A percentile compares a stretch with the other conserved stretches of the same genome.
Evolutionary conservation across 768 basidiomycete species (phyloP).

Genomic region (Boletus patriciae): DNA sequence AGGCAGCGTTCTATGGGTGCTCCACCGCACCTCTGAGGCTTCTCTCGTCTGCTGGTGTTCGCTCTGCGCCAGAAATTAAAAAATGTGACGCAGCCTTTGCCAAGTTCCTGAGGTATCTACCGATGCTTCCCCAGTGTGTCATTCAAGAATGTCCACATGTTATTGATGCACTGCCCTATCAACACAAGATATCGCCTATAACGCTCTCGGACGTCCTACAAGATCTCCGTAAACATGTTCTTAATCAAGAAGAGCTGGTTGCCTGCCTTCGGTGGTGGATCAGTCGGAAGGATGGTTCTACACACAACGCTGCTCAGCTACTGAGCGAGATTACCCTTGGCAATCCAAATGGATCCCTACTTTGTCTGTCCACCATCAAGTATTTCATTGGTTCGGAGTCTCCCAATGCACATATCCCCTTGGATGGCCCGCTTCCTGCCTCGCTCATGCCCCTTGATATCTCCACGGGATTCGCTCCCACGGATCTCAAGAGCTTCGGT

Average conservation of each 20-base stretch:
- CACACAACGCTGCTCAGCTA: conserved; percentile 44
- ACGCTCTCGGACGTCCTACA: background rate
- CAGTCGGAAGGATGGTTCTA: too few relatives aligned
- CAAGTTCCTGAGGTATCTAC: conserved; percentile 74
- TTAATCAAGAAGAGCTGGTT: conserved; percentile 1
- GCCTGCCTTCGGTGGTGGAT: conserved; percentile 7
- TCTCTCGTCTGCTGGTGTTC: conserved; percentile 42
- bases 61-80: conserved; percentile 60
- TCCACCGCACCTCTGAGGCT: conserved; percentile 16
- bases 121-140: conserved; percentile 64
- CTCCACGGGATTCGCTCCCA: conserved; percentile 54
- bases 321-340: conserved; percentile 19
- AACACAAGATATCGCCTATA: background rate
- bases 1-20: conserved; percentile 75
- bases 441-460: conserved; percentile 62
- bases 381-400: conserved; percentile 57
- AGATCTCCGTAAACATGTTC: background rate
- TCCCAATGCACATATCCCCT: conserved; percentile 54
- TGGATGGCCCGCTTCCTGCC: conserved; percentile 74
- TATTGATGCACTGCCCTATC: conserved; percentile 23
- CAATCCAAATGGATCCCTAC: too few relatives aligned
- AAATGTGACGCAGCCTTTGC: conserved; percentile 36
- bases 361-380: conserved; percentile 55
- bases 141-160: conserved; percentile 30
- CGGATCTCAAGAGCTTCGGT: conserved; percentile 57